Base-by-base conservation (phyloP, 805 yeast species). In the Myxozyma neotropica region DNA sequence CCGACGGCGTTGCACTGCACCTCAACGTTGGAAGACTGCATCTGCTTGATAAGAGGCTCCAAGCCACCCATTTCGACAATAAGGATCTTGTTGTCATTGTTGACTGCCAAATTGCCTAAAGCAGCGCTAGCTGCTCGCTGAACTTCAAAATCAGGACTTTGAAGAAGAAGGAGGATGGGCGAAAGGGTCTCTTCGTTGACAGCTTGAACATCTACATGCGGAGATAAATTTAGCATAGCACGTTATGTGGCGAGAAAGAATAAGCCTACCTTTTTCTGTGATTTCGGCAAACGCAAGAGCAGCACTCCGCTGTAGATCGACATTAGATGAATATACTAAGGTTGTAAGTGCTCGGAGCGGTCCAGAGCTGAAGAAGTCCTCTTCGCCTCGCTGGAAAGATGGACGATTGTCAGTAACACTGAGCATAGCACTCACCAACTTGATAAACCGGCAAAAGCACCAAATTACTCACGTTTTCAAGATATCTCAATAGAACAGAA, bases 1-100 rank as follows among this genome's bases (percentile, higher is more conserved):
- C 99, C 99, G 58, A 94, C 99, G 1, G 99, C 99, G 72, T 94
- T 94, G 75, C 99, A 94, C 76, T 94, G 99, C 40, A 94, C 98
- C 74, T 94, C 99, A 59, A 94, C 96, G 71, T 94, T 94, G 56
- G 94, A 83, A 43, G 96, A 87, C 87, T 90, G 87, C 99, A 94
- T 94, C 76, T 94, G 99, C 74, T 95, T 86, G 69, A 94, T 94
- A 47, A 94, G 82, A 4, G 98, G 98, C 65, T 92, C 96, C 58
- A 94, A 81, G 1, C 98, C 99, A 29, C 98, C 98, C 97, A 94
- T 90, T 70, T 93, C 96, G 17, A 95, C 98, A 61, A 94, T 93
- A 53, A 94, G 80, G 17, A 88, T 82, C 74, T 94, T 94, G 77
- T 94, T 94, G 63, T 89, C 97, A 70, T 91, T 92, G 76, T 94